phyloP scores from a whole-genome alignment of 2,329 filamentous ascomycete species.

The Coniochaeta sp. region DNA sequence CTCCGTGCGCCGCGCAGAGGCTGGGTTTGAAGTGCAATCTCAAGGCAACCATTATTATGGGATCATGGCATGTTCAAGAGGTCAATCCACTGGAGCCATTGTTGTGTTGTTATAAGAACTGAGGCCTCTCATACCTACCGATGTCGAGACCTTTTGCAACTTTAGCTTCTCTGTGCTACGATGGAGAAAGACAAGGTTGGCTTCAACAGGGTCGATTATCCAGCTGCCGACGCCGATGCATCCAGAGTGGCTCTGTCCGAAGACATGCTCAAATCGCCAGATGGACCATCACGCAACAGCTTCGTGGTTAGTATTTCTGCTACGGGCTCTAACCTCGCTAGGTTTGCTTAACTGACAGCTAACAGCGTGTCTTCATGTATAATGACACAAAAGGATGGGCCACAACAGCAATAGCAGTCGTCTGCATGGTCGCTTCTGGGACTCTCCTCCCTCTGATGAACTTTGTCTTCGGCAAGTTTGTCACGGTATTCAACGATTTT shows the following conservation, averaged over 20 bases:
- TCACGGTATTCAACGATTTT: conserved; percentile 36
- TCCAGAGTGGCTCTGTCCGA: not conserved
- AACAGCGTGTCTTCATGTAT: conserved; percentile 1
- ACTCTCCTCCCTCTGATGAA: conserved; percentile 31
- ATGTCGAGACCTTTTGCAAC: not conserved
- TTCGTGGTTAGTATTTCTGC: conserved; percentile 3
- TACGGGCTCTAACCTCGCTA: not conserved
- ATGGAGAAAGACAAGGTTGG: not conserved
- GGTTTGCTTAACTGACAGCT: not conserved
- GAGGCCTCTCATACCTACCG: too few species aligned
- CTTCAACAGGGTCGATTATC: not conserved
- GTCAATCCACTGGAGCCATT: not conserved
- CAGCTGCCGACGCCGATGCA: not conserved
- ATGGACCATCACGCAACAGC: not conserved
- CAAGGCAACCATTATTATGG: too few species aligned
- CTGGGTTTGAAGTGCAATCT: too few species aligned
- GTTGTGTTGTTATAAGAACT: not conserved
- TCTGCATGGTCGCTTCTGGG: not conserved
- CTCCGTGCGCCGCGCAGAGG: too few species aligned
- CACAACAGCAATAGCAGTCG: not conserved
- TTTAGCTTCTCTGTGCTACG: not conserved
- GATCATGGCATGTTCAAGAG: too few species aligned
- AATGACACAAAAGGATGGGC: not conserved
- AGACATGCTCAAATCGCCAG: not conserved
- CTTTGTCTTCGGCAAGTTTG: conserved; percentile 43